phyloP scores from a whole-genome alignment of 129 eudicot genomes.

The Flaveria bidentis region DNA sequence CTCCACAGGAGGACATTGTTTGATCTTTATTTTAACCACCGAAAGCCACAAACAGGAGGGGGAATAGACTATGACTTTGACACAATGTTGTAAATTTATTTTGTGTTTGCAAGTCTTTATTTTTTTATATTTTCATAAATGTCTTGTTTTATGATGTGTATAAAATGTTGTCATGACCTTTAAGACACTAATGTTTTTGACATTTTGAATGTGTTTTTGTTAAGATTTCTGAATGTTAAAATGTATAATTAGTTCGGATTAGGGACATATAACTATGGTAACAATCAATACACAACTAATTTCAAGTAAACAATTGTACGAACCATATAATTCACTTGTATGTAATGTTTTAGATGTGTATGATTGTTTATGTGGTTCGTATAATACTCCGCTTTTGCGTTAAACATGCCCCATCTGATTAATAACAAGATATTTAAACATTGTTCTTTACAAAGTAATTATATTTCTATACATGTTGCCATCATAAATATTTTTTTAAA shows the following conservation, averaged over 20 bases:
- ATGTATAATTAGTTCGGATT: too few relatives aligned
- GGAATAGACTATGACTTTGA: constrained; percentile 17
- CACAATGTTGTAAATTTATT: constrained; percentile 20
- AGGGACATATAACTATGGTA: too few relatives aligned
- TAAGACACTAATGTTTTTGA: constrained; percentile 14
- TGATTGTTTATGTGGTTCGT: too few relatives aligned
- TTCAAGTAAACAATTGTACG: too few relatives aligned
- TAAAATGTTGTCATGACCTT: constrained; percentile 10
- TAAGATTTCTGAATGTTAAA: background rate
- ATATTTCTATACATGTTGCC: too few relatives aligned
- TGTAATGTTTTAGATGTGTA: too few relatives aligned
- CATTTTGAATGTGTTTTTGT: constrained; percentile 8
- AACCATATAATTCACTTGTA: too few relatives aligned
- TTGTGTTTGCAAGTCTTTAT: background rate
- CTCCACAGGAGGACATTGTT: constrained; percentile 49
- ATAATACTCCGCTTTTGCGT: too few relatives aligned
- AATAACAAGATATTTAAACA: too few relatives aligned
- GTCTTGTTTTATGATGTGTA: constrained; percentile 22
- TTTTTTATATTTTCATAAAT: background rate
- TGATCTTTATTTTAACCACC: constrained; percentile 19
- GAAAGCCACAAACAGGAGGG: constrained; percentile 19
- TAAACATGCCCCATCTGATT: too few relatives aligned
- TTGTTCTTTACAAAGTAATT: too few relatives aligned
- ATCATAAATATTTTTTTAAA: background rate
- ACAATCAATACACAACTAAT: too few relatives aligned